These are phyloP conservation scores for Colletotrichum higginsianum DNA, from an alignment of 2,329 filamentous ascomycete species.

Conservation along the genomic window DNA sequence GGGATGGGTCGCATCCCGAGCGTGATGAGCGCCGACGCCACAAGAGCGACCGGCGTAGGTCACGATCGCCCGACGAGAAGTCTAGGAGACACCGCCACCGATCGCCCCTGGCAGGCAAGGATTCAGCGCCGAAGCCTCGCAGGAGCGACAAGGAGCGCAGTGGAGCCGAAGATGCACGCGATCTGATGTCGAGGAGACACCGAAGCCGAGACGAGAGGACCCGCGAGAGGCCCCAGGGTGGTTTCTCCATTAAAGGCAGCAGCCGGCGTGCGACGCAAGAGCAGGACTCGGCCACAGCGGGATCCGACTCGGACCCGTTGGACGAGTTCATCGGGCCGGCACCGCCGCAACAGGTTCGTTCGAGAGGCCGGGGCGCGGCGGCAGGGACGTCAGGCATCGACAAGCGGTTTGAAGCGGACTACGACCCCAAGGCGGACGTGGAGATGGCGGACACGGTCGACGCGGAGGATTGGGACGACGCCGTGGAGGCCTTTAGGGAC, in stretches of 20 bases:
- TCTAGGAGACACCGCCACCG: conserved; percentile 52
- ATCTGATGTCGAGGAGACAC: neutral
- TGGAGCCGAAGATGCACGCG: conserved; percentile 34
- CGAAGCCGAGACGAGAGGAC: neutral
- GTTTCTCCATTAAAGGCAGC: conserved; percentile 21
- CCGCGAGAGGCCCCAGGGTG: conserved; percentile 11
- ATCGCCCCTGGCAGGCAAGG: conserved; percentile 43
- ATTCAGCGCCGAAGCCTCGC: conserved; percentile 27
- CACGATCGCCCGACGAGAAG: conserved; percentile 51
- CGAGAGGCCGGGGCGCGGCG: conserved; percentile 80
- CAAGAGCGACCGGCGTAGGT: conserved; percentile 45
- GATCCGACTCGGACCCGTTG: conserved; percentile 78
- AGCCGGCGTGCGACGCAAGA: conserved; percentile 19
- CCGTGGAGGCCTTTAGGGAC: conserved; percentile 83
- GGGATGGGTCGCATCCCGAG: conserved; percentile 28
- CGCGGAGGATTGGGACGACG: conserved; percentile 79
- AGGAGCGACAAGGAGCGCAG: conserved; percentile 38
- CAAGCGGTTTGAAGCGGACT: conserved; percentile 80
- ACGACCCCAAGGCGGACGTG: conserved; percentile 72
- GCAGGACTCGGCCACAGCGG: conserved; percentile 44
- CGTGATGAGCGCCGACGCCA: conserved; percentile 38
- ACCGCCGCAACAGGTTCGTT: conserved; percentile 66
- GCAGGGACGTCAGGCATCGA: conserved; percentile 79
- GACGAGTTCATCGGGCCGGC: conserved; percentile 84
- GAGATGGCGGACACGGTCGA: conserved; percentile 63